Evolutionary conservation across 345 rosid genomes (phyloP), one percentile per base, ranked within the genome.

Genomic region (Laguncularia racemosa): DNA sequence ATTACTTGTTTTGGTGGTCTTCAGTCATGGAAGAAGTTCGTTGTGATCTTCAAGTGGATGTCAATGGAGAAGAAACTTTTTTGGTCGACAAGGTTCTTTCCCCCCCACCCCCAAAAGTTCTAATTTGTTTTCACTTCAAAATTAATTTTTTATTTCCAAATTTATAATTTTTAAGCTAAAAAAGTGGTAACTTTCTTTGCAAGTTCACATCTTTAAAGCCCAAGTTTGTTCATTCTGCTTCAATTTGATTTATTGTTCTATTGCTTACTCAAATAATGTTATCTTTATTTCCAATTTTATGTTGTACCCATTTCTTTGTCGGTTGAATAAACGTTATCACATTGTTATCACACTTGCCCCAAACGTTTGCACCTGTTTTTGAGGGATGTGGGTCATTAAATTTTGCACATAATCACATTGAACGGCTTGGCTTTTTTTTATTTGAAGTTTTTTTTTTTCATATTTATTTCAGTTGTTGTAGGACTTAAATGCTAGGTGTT

Each of bases 1-100:
- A 4, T 48, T 58, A 12, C 33, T 48, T 47, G 44, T 51, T 43
- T 20, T 70, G 71, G 65, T 62, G 70, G 69, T 65, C 61, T 56
- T 64, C 44, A 13, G 56, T n/a, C 71, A 88, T 88, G 96, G 84
- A 77, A 33, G 40, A 33, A 63, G 71, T 60, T 73, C 75, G 79
- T 71, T 88, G 95, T 81, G 84, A 80, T 75, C 95, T 92, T 76
- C 82, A 92, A 75, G 96, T 85, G 19, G 97, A 92, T 76, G 80
- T 92, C 71, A 92, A 92, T 72, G 97, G 96, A 15, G 91, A 83
- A 73, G 91, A 84, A 76, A 83, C 89, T 54, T 80, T 84, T 74
- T 57, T 86, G 73, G 83, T 92, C 40, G 71, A 81, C 74, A 89
- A 80, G 98, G 98, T 89, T 72, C 55, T 48, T 26, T 10, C 49